Evolutionary conservation across 2,329 filamentous ascomycete genomes (phyloP), one percentile per base, ranked within the genome.

Genomic region (Mariannaea elegans): DNA sequence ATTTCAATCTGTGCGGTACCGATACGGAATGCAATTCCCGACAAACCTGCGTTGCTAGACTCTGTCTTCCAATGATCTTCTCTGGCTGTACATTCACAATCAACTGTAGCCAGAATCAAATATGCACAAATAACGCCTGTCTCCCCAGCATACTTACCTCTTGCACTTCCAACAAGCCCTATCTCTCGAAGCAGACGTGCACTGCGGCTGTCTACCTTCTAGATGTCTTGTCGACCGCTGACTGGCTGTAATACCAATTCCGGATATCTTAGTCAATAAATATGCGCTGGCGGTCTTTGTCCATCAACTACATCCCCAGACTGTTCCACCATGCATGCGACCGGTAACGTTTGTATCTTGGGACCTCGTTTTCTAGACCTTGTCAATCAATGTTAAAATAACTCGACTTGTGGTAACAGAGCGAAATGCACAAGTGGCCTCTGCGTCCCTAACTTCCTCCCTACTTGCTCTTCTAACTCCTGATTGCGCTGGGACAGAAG

Each of bases 141-240:
- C 56, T 59, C 7, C 56, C 56, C 3, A 41, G 38, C 8, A 59
- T 38, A 3, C 14, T 59, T 1, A 27, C 13, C 18, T 13, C 38
- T 5, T 59, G 56, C 23, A 32, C 51, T 13, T 9, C 19, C 3
- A 6, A 38, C 18, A 42, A 12, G 8, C 46, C 45, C 21, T 59
- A 51, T 23, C n/a, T 31, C 13, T n/a, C 50, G 3, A 31, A 34
- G 1, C 50, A 59, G 16, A 51, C 32, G n/a, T 59, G 56, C 24
- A 44, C 34, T 7, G 45, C 46, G 2, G 56, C 50, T n/a, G 27
- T 56, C 16, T 59, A 51, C 27, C 38, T 59, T 16, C 56, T 51
- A 2, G 27, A 44, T 4, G 46, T 41, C 18, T n/a, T 59, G 3
- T 48, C 48, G 14, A 32, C 42, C 23, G 2, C 10, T 59, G 1